Base-by-base conservation (phyloP, 305 asterid genomes). In the Fraxinus floribunda region DNA sequence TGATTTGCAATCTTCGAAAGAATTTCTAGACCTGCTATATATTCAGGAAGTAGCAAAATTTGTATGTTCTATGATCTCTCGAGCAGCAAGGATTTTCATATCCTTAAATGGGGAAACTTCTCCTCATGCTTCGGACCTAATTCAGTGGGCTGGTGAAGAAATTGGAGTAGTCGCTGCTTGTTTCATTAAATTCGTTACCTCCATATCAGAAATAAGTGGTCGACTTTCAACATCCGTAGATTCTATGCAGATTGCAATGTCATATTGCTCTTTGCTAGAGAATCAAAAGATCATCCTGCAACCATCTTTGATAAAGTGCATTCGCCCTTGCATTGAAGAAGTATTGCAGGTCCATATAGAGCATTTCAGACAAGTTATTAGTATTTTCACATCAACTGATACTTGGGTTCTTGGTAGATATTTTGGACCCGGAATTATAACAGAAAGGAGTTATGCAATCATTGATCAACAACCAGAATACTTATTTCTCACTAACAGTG, bases 251-350 rank as follows among this genome's bases (percentile, higher is more conserved):
- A 86, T 86, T 79, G 92, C 93, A 52, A 81, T 86, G 83, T 80
- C 90, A 0, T 91, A 91, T 85, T 91, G 95, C 89, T 93, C 93
- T 79, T 83, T 94, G 88, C 87, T 94, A 57, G 95, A 91, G 84
- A 76, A 74, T 36, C 94, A 89, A 9, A 82, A 87, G 82, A 79
- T 90, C 78, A 82, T 81, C 78, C 68, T 91, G 75, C 87, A 80
- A 75, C 86, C 93, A 44, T 83, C 77, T 73, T 60, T 93, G 86
- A 82, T 82, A 10, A 88, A 87, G 78, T 86, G 72, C 36, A 24
- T 94, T 26, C 83, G 89, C 52, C 95, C 97, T 34, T 83, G 84
- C 84, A 64, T 90, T 13, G 91, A 91, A 83, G 88, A 86, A 62
- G 86, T 90, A 22, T 75, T 93, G 74, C 84, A 55, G 41, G 85